Base-by-base conservation (phyloP, 805 yeast genomes). In the Zygoascus ofunaensis region DNA sequence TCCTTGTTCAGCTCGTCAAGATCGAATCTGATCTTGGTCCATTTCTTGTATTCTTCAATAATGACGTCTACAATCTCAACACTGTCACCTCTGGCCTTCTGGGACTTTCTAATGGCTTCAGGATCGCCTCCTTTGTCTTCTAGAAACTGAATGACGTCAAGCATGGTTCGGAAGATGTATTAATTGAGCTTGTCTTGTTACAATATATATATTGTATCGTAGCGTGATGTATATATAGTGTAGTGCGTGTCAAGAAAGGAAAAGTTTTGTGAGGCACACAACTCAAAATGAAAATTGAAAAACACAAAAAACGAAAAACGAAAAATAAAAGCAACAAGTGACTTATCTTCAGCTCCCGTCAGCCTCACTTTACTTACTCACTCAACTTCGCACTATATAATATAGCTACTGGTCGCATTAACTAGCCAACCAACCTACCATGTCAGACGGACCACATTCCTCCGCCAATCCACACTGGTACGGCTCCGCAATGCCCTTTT, bases 71-170 rank as follows among this genome's bases (percentile, higher is more conserved):
- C 97, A 43, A 92, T 60, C 67, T 92, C 98, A 43, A 89, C 97
- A 30, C 92, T 71, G 56, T 77, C 97, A 50, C 94, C 95, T 73
- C 98, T 87, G 50, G 94, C 95, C 65, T 71, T 79, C 68, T 92
- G 98, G 33, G 97, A 89, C 59, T 71, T 77, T 64, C 82, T 82
- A 62, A 92, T 87, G 44, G 71, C 71, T 55, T 89, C 90, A 36
- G 98, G 96, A 65, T 89, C 78, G 51, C 98, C 98, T 48, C 98
- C 98, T 69, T 87, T 90, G 62, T 92, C 98, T 56, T 80, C 95
- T 56, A 92, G 81, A 64, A 92, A 92, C 62, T 84, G 83, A 54
- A 82, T 72, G 54, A 92, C 86, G 66, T 92, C 98, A 68, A 92
- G 79, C 98, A 92, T 90, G 44, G 33, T 47, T 26, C 35, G 22